Base-by-base conservation (phyloP, 179 eudicot genomes). In the Spinacia oleracea region DNA sequence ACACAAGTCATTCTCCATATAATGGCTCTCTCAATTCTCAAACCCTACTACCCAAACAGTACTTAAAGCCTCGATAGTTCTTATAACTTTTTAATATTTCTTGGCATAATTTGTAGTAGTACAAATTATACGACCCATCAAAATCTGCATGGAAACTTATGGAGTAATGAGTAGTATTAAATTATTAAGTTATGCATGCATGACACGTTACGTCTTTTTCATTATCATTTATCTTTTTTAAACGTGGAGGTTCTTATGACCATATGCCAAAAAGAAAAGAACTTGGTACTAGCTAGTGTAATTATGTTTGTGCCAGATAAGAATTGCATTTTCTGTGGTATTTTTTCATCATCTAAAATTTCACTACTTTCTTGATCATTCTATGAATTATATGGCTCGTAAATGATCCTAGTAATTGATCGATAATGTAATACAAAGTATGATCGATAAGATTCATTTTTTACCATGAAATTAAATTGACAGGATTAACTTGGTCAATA, bases 71-170 rank as follows among this genome's bases (percentile, higher is more conserved):
- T 59, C 23, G 68, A 74, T 38, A 21, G 45, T 65, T 65, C 66
- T 60, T 65, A 65, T 6, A 32, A 32, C 4, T 7, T 65, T 65
- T 18, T 18, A 0, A 2, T 14, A 7, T 34, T 35, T 65, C 34
- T 35, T 65, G 25, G 15, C 45, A 65, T 65, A 65, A 34, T 65
- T n/a, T n/a, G n/a, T n/a, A n/a, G n/a, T n/a, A 23, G 32, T 65
- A 18, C 40, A 18, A 40, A 74, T 23, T 38, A 74, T 38, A 74
- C 11, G 53, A 74, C 77, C 51, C 23, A 74, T 74, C 51, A 74
- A 14, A 40, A 56, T 58, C 51, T 43, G 38, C 56, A 43, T 43
- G 42, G 25, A 64, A 64, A 75, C 29, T 42, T 62, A n/a, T 59
- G 45, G 48, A 64, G 69, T 38, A 18, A n/a, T n/a, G n/a, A n/a